Evolutionary conservation across 345 rosid species (phyloP).

Genomic region (Passiflora organensis): DNA sequence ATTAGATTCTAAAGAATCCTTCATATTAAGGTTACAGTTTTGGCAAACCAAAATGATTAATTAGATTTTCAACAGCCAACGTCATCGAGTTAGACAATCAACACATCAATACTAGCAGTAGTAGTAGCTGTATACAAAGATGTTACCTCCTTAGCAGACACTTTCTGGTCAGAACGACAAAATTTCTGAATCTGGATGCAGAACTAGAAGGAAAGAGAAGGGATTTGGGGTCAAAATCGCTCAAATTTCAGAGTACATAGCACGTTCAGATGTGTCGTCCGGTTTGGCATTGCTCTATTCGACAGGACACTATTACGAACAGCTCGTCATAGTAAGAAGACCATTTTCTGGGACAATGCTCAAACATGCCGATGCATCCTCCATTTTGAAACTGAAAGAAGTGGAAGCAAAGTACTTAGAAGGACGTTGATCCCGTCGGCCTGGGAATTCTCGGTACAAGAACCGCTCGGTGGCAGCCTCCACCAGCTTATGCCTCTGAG

Average conservation of each 20-base stretch:
- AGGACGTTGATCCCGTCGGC: conserved; percentile 10
- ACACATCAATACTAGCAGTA: too few species aligned
- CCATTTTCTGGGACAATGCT: conserved; percentile 57
- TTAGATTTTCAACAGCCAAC: too few species aligned
- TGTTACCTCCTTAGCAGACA: too few species aligned
- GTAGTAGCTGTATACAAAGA: too few species aligned
- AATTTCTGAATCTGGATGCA: conserved; percentile 5
- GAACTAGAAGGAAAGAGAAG: conserved; percentile 13
- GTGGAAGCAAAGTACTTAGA: conserved; percentile 40
- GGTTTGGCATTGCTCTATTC: conserved; percentile 64
- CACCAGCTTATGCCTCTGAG: conserved; percentile 70
- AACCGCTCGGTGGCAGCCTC: conserved; percentile 86
- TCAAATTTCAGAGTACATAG: too few species aligned
- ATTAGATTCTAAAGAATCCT: too few species aligned
- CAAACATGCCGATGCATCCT: conserved; percentile 68
- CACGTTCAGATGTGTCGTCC: conserved; percentile 30
- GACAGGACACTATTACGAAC: conserved; percentile 77
- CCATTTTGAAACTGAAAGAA: conserved; percentile 48
- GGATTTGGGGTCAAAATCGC: too few species aligned
- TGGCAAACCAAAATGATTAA: too few species aligned
- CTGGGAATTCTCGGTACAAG: conserved; percentile 21
- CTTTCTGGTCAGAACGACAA: conserved; percentile 1
- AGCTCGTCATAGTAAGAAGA: conserved; percentile 78
- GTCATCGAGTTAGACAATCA: too few species aligned
- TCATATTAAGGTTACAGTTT: too few species aligned